Evolutionary conservation across 805 yeast genomes (phyloP).

Genomic region (Wickerhamiella sergipiensis): DNA sequence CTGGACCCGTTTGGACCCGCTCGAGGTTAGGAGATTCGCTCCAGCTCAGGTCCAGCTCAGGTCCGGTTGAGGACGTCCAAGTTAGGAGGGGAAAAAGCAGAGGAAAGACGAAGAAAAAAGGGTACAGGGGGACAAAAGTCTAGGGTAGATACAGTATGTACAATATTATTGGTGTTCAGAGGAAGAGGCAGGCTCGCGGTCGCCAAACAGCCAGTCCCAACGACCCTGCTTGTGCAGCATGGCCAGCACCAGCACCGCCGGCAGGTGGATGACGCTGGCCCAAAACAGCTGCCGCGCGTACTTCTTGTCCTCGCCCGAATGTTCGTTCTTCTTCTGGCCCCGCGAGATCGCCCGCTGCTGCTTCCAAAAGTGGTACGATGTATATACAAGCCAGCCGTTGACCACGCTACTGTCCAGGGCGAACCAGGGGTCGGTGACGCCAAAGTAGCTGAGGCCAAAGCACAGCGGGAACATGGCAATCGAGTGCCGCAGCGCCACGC

Average conservation of each 20-base stretch:
- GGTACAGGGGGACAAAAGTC: no score
- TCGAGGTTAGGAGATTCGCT: no score
- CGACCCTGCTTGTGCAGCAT: constrained; percentile 92
- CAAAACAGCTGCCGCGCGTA: constrained; percentile 81
- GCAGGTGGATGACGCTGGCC: constrained; percentile 91
- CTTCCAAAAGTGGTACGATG: constrained; percentile 73
- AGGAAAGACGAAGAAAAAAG: no score
- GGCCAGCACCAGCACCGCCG: constrained; percentile 77
- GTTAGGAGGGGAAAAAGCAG: no score
- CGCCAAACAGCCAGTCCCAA: constrained; percentile 56
- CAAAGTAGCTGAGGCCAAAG: constrained; percentile 62
- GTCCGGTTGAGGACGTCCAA: no score
- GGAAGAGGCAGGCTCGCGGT: no score
- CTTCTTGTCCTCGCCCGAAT: constrained; percentile 29
- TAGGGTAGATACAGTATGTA: no score
- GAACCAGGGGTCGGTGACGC: constrained; percentile 71
- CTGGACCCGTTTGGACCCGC: no score
- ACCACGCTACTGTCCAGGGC: constrained; percentile 67
- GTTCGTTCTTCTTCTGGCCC: constrained; percentile 5
- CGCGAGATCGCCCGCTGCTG: constrained; percentile 45
- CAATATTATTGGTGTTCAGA: no score
- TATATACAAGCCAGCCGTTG: constrained; percentile 74
- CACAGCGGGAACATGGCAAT: constrained; percentile 91
- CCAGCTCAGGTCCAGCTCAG: no score
- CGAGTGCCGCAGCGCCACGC: constrained; percentile 85